Evolutionary conservation across 495 filamentous ascomycete genomes (phyloP), one percentile per base, ranked within the genome.

Genomic region (Penicillium crystallinum): DNA sequence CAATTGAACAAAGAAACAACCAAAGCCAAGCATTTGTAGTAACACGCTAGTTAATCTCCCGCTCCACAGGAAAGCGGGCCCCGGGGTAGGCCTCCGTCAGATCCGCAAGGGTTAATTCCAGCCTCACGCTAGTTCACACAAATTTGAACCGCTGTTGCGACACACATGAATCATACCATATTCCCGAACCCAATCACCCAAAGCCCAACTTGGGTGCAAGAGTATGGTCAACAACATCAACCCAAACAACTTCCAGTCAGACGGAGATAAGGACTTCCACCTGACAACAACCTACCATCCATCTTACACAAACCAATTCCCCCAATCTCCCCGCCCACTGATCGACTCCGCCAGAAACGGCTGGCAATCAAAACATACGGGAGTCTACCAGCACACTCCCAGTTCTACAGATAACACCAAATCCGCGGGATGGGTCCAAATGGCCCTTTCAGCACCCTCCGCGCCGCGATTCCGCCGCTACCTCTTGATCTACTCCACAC

Each of bases 381-480:
- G 27, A 56, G 54, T 39, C 52, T 53, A 53, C 59, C n/a, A 53
- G 54, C n/a, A n/a, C n/a, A n/a, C 44, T 49, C 57, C 12, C 19
- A 30, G 25, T 22, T n/a, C n/a, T n/a, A n/a, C 53, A 1, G 53
- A 66, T 18, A 38, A 43, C 9, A 48, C 58, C 37, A 57, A 65
- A 17, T 27, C 60, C 23, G 49, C 63, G 14, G 52, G 49, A 46
- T 71, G 63, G 60, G 12, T 63, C 11, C 61, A 69, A 36, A 66
- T 71, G 58, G 45, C 62, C 34, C 29, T 55, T 36, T 67, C 66
- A 27, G 58, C 76, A 39, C 52, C 70, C 31, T 62, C 69, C 12
- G 74, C 77, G 11, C 77, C 75, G 18, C 66, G 71, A 19, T 73
- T 78, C 49, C 71, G 75, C 30, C 73, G 78, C 46, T 77, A 76